Base-by-base conservation (phyloP, 805 yeast genomes). In the Candida germanica region DNA sequence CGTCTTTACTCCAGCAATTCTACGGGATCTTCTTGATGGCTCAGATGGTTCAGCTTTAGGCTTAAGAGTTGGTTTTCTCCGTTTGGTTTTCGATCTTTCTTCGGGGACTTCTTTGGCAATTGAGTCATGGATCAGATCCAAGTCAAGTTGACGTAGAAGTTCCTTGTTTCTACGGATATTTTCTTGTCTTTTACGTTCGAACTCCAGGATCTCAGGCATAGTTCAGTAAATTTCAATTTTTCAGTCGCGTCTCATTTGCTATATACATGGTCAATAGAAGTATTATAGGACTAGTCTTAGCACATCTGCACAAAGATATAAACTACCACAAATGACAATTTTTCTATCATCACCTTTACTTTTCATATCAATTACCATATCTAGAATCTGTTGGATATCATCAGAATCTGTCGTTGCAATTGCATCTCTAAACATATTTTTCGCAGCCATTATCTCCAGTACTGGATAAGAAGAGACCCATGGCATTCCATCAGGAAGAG, bases 401-500 rank as follows among this genome's bases (percentile, higher is more conserved):
- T 42, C 38, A 1, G 38, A 43, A 4, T 33, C 29, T 8, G 30
- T 25, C 1, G 41, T 25, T 3, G 32, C 38, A 11, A 45, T 45
- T 4, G 49, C 48, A 20, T 43, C 38, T 16, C 29, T 13, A 38
- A 44, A 43, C 31, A 31, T 36, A 2, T 18, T n/a, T 29, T 36
- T 34, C 18, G 29, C 23, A 81, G 50, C 12, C 36, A 16, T 14
- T 2, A 44, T 33, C 15, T 55, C 60, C 1, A 39, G 48, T 1
- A 65, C 50, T 3, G 53, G 49, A 43, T 66, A 68, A 1, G 89
- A 61, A 27, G 66, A 50, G 4, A 93, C 79, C 98, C 98, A 93
- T 0, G 98, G 96, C 98, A 93, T 93, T 0, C 87, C 83, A 10
- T 82, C 89, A 0, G 94, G 91, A 1, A 62, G 49, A 2, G 79